Conservation (phyloP, 2,329 filamentous ascomycete genomes). For the Cordyceps tenuipes region DNA sequence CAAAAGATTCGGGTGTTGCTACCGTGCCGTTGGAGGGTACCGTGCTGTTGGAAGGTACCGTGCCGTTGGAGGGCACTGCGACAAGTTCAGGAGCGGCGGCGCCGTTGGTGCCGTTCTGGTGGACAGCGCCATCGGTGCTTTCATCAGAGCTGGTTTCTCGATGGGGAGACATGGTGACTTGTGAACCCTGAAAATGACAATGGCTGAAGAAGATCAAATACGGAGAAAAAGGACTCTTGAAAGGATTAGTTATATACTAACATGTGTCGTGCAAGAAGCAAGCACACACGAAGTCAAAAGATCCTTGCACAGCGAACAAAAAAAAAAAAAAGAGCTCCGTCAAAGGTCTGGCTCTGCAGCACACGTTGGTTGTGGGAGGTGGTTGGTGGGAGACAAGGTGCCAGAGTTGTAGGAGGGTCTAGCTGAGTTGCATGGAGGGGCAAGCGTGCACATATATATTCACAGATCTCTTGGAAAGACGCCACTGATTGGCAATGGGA, state of each 20-base stretch:
- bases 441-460: constrained; percentile 11
- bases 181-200: neutral
- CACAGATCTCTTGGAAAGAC: neutral
- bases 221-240: neutral
- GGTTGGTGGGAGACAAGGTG: neutral
- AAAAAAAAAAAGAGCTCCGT: neutral
- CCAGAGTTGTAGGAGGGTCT: neutral
- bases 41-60: too few relatives aligned
- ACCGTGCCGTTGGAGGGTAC: too few relatives aligned
- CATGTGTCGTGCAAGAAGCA: neutral
- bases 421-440: constrained; percentile 4
- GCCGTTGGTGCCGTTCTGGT: constrained; percentile 7
- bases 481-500: constrained; percentile 5
- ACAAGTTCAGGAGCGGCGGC: constrained; percentile 1
- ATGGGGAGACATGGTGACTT: constrained; percentile 6
- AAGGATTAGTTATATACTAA: neutral
- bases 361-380: neutral
- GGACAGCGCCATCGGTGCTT: neutral
- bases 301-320: neutral
- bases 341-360: too few relatives aligned
- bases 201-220: neutral
- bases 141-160: constrained; percentile 6
- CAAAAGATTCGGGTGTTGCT: neutral
- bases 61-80: neutral
- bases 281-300: neutral